phyloP scores from a whole-genome alignment of 129 eudicot genomes.

The Apium graveolens region DNA sequence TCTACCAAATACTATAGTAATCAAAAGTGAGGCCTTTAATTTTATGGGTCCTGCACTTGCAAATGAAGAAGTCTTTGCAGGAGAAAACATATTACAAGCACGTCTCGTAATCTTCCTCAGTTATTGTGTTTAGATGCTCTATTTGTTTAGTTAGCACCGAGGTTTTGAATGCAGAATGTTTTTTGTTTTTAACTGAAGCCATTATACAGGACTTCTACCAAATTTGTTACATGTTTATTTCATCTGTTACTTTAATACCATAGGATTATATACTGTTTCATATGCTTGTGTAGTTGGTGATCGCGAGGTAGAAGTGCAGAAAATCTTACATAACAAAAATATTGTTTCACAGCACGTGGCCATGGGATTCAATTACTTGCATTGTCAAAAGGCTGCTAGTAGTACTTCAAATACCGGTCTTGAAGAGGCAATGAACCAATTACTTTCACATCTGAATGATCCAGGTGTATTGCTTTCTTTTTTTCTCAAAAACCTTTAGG shows the following conservation, averaged over 20 bases:
- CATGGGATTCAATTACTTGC: slow-evolving; percentile 74
- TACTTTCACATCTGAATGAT: slow-evolving; percentile 85
- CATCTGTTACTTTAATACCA: not conserved
- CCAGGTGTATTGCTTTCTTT: slow-evolving; percentile 40
- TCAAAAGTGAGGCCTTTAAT: not conserved
- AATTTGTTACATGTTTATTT: not conserved
- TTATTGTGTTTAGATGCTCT: not conserved
- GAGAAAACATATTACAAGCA: not conserved
- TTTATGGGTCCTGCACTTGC: too few species aligned
- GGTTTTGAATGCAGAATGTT: not conserved
- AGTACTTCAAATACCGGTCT: slow-evolving; percentile 70
- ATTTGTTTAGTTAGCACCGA: too few species aligned
- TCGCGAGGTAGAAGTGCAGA: slow-evolving; percentile 29
- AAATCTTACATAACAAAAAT: slow-evolving; percentile 47
- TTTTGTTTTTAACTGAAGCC: not conserved
- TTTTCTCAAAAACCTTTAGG: not conserved
- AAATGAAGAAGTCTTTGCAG: too few species aligned
- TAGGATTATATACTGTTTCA: not conserved
- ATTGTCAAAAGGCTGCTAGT: slow-evolving; percentile 89
- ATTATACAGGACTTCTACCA: not conserved
- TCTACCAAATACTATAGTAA: not conserved
- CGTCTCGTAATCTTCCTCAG: not conserved
- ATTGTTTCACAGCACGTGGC: slow-evolving; percentile 75
- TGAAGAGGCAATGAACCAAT: slow-evolving; percentile 94
- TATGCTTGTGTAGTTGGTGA: slow-evolving; percentile 30